A percentile compares a stretch with the other conserved stretches of the same genome.
phyloP scores from a whole-genome alignment of 805 yeast species.

The Candida andamanensis region DNA sequence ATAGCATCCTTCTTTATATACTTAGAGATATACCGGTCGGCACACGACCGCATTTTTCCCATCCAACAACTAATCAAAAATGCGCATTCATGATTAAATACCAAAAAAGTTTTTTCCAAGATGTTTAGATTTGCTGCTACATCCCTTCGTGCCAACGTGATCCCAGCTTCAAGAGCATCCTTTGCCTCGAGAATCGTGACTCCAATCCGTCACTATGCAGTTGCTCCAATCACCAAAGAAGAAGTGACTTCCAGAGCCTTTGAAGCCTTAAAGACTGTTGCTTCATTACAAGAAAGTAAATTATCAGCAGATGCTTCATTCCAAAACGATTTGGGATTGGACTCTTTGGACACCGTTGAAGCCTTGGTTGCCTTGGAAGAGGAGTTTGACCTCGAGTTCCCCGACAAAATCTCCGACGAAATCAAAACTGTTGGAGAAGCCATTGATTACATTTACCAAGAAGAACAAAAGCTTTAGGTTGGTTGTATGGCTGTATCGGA shows the following conservation, averaged over 20 bases:
- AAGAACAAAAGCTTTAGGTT: slow-evolving; percentile 33
- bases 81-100: no score
- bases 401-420: slow-evolving; percentile 89
- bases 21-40: neutral
- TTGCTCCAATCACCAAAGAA: slow-evolving; percentile 61
- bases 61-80: slow-evolving; percentile 5
- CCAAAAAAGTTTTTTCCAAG: slow-evolving; percentile 1
- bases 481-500: neutral
- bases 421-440: slow-evolving; percentile 93
- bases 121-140: slow-evolving; percentile 55
- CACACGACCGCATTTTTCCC: slow-evolving; percentile 8
- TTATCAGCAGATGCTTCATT: slow-evolving; percentile 47
- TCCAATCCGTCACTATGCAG: slow-evolving; percentile 52
- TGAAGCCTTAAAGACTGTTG: slow-evolving; percentile 63
- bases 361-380: slow-evolving; percentile 95
- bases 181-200: slow-evolving; percentile 22
- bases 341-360: slow-evolving; percentile 92
- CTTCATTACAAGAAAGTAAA: slow-evolving; percentile 42
- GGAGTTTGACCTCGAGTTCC: slow-evolving; percentile 74
- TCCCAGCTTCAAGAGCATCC: slow-evolving; percentile 16
- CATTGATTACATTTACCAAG: slow-evolving; percentile 74
- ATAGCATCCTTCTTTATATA: neutral
- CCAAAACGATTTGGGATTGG: slow-evolving; percentile 76
- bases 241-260: slow-evolving; percentile 81
- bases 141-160: slow-evolving; percentile 19